Evolutionary conservation across 169 alveolate genomes (phyloP).

Genomic region (Plasmodium vinckei): DNA sequence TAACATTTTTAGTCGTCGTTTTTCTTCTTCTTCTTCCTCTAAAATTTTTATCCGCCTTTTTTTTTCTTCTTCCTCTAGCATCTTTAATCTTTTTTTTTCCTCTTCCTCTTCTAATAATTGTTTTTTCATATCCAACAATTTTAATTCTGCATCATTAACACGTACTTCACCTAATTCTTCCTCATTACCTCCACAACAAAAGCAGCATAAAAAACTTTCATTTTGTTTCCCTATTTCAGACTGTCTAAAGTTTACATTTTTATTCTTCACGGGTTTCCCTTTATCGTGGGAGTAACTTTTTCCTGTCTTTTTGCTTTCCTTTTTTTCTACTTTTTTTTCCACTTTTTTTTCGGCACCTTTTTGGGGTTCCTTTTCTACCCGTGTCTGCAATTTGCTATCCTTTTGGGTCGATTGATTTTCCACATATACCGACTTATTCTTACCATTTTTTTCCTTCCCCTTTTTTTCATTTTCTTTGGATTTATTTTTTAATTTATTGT

Average conservation of each 20-base stretch:
- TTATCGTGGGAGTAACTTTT: neutral
- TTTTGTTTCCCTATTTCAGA: neutral
- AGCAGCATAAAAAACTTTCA: conserved; percentile 10
- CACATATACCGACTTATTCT: neutral
- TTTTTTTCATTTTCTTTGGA: neutral
- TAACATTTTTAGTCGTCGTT: neutral
- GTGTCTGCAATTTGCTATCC: neutral
- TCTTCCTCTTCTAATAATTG: conserved; percentile 10
- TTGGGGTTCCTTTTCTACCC: neutral
- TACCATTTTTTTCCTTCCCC: neutral
- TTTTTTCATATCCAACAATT: neutral
- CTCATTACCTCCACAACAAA: conserved; percentile 68
- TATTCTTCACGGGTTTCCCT: neutral
- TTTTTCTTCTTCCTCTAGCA: conserved; percentile 41
- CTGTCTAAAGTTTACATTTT: neutral
- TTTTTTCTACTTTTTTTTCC: neutral
- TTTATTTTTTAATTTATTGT: neutral
- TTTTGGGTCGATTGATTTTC: neutral
- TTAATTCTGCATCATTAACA: conserved; percentile 8
- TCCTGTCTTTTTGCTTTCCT: neutral
- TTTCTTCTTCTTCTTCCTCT: conserved; percentile 55
- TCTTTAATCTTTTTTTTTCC: conserved; percentile 15
- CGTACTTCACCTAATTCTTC: conserved; percentile 34
- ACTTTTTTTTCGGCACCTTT: neutral
- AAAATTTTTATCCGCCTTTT: conserved; percentile 7